Evolutionary conservation across 441 rosid species (phyloP).

Genomic region (Erysimum cheiri): DNA sequence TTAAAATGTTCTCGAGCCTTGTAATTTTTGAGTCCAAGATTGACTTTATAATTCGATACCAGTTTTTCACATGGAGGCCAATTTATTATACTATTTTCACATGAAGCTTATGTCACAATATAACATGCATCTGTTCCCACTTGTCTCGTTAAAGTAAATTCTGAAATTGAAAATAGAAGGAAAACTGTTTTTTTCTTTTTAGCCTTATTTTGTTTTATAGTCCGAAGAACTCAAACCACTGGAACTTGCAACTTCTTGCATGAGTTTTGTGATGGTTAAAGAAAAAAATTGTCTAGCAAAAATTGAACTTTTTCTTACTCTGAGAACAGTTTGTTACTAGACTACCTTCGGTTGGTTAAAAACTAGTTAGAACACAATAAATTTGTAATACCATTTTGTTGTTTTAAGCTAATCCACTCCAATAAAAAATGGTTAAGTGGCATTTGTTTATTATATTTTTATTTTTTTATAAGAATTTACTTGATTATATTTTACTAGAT

Average conservation of each 20-base stretch:
- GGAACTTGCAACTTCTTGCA: background rate
- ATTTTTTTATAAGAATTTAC: too few relatives aligned
- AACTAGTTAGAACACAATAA: too few relatives aligned
- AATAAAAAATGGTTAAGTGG: too few relatives aligned
- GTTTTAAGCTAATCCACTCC: too few relatives aligned
- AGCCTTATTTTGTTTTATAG: background rate
- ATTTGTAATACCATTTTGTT: background rate
- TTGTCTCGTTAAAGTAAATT: conserved; percentile 4
- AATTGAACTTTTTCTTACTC: too few relatives aligned
- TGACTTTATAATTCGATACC: conserved; percentile 26
- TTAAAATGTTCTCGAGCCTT: conserved; percentile 35
- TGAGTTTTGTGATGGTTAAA: background rate
- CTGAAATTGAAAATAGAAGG: too few relatives aligned
- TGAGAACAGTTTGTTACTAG: too few relatives aligned
- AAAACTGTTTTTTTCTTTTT: background rate
- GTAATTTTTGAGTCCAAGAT: conserved; percentile 29
- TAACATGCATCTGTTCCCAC: conserved; percentile 19
- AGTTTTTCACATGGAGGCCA: conserved; percentile 28
- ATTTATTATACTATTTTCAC: conserved; percentile 21
- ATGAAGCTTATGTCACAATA: conserved; percentile 32
- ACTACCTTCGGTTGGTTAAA: too few relatives aligned
- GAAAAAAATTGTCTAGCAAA: too few relatives aligned
- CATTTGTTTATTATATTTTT: too few relatives aligned
- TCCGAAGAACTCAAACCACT: background rate
- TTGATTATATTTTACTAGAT: too few relatives aligned